phyloP scores from a whole-genome alignment of 2,329 filamentous ascomycete genomes.

The Aureobasidium lini region DNA sequence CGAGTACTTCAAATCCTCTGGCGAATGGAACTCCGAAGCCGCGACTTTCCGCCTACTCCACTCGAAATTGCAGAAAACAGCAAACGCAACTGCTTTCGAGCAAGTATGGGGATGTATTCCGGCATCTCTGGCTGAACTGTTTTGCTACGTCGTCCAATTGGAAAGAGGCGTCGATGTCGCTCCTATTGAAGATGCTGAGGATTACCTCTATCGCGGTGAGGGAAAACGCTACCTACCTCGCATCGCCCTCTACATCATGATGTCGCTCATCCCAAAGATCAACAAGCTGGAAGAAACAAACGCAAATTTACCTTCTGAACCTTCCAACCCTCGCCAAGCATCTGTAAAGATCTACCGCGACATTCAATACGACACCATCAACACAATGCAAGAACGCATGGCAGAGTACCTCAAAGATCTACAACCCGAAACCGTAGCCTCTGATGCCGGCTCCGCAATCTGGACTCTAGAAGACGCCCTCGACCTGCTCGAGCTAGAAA shows the following conservation, averaged over 20 bases:
- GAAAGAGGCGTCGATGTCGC: conserved; percentile 26
- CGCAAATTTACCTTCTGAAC: conserved; percentile 20
- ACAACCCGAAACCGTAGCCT: neutral
- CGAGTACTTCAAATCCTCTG: conserved; percentile 26
- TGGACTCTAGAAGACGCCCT: conserved; percentile 26
- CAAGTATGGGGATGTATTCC: conserved; percentile 21
- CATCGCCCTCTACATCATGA: conserved; percentile 28
- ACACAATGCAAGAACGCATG: conserved; percentile 22
- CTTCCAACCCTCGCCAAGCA: conserved; percentile 32
- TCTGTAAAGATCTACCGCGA: conserved; percentile 37
- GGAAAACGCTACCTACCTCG: conserved; percentile 26
- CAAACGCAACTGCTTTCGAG: neutral
- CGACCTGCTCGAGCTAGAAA: conserved; percentile 44
- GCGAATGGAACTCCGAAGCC: conserved; percentile 28
- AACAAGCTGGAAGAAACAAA: conserved; percentile 24
- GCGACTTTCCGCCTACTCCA: conserved; percentile 31
- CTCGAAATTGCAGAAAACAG: neutral
- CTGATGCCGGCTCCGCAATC: conserved; percentile 13
- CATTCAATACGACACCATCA: conserved; percentile 30
- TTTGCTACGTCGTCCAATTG: conserved; percentile 28
- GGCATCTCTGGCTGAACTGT: conserved; percentile 27
- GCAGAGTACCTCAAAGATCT: conserved; percentile 18
- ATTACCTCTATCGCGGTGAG: conserved; percentile 21
- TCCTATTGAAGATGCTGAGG: conserved; percentile 21
- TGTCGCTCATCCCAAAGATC: conserved; percentile 27